Conservation (phyloP, 495 filamentous ascomycete genomes). For the Aspergillus olivimuriae region DNA sequence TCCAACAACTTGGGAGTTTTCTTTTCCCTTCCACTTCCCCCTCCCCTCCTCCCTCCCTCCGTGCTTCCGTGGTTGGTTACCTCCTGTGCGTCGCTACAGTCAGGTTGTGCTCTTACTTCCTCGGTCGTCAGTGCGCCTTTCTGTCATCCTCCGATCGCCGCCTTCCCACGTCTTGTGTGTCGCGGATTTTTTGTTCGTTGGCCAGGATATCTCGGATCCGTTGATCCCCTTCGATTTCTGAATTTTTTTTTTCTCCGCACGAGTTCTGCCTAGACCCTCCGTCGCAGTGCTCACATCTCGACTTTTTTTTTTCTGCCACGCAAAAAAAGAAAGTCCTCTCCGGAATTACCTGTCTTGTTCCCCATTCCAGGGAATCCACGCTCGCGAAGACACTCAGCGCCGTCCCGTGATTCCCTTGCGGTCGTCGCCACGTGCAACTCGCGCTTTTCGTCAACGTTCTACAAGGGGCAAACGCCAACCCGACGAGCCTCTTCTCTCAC, state of each 20-base stretch:
- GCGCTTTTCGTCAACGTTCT: constrained; percentile 14
- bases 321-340: too few relatives aligned
- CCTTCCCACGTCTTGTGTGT: constrained; percentile 12
- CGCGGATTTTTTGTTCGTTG: constrained; percentile 16
- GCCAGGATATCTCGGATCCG: constrained; percentile 17
- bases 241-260: constrained; percentile 16
- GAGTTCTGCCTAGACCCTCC: constrained; percentile 14
- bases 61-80: constrained; percentile 12
- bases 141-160: constrained; percentile 14
- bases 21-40: constrained; percentile 13
- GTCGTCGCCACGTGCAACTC: constrained; percentile 22
- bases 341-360: neutral
- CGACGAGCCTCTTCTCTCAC: neutral
- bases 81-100: constrained; percentile 15
- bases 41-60: constrained; percentile 16
- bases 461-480: constrained; percentile 16
- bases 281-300: constrained; percentile 8
- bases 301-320: constrained; percentile 5
- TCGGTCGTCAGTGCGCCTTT: constrained; percentile 18
- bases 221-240: constrained; percentile 11
- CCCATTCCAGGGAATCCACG: neutral
- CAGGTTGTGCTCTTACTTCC: constrained; percentile 9
- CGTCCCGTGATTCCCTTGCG: constrained; percentile 3
- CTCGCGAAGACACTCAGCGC: neutral
- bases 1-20: constrained; percentile 14